Evolutionary conservation across 139 green algal genomes (phyloP).

Genomic region (Penium margaritaceum): DNA sequence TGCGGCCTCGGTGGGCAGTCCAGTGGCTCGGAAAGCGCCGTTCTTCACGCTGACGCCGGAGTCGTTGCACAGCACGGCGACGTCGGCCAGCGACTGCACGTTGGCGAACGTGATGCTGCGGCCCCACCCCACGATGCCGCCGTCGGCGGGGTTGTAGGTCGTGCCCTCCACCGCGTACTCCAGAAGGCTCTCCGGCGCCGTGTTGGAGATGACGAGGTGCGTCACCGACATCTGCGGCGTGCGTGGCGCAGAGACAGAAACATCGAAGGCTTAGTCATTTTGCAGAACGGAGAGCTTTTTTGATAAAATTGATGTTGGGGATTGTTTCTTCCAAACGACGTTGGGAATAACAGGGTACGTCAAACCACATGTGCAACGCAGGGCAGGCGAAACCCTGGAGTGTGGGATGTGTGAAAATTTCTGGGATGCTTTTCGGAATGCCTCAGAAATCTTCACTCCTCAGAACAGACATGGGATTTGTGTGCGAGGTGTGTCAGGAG

Average conservation of each 20-base stretch:
- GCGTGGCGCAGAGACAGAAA: not conserved
- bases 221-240: constrained; percentile 64
- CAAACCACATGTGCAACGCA: too few species aligned
- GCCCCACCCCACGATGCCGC: constrained; percentile 62
- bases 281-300: too few species aligned
- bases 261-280: too few species aligned
- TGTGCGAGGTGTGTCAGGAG: too few species aligned
- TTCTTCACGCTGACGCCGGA: constrained; percentile 58
- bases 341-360: too few species aligned
- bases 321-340: too few species aligned
- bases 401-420: too few species aligned
- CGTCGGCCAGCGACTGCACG: constrained; percentile 59
- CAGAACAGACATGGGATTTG: too few species aligned
- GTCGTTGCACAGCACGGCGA: constrained; percentile 86
- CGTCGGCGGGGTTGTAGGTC: constrained; percentile 80
- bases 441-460: too few species aligned
- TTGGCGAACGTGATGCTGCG: constrained; percentile 23
- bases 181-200: constrained; percentile 31
- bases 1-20: constrained; percentile 86
- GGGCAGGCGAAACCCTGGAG: too few species aligned
- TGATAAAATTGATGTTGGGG: too few species aligned
- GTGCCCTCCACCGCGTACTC: constrained; percentile 67
- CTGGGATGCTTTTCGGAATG: too few species aligned
- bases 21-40: constrained; percentile 64
- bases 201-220: constrained; percentile 54